phyloP scores from a whole-genome alignment of 1,284 basidiomycete genomes.

The Leccinum fallax region DNA sequence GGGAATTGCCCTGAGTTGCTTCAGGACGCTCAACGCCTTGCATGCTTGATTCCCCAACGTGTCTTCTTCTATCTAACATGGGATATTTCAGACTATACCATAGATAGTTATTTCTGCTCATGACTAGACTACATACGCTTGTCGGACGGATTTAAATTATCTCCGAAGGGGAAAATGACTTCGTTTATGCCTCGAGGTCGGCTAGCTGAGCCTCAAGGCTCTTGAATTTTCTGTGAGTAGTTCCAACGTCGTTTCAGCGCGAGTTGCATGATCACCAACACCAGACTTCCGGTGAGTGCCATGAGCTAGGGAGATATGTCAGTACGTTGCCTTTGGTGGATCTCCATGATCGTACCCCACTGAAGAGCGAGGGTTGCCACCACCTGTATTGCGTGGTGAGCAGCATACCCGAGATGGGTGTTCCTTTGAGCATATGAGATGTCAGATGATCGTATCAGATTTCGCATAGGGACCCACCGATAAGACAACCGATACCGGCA shows the following conservation, averaged over 20 bases:
- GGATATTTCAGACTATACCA: neutral
- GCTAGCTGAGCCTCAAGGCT: neutral
- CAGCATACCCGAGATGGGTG: slow-evolving; percentile 30
- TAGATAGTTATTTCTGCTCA: neutral
- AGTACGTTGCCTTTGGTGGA: neutral
- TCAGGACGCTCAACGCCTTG: slow-evolving; percentile 56
- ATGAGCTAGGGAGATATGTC: slow-evolving; percentile 18
- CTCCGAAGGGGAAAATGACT: neutral
- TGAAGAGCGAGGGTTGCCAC: slow-evolving; percentile 31
- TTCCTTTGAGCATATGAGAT: slow-evolving; percentile 17
- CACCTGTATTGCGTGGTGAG: slow-evolving; percentile 31
- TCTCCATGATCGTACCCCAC: slow-evolving; percentile 22
- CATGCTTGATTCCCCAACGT: slow-evolving; percentile 18
- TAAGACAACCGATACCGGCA: slow-evolving; percentile 16
- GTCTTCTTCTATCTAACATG: neutral
- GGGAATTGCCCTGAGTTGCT: slow-evolving; percentile 55
- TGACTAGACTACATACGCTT: neutral
- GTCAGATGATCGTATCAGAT: neutral
- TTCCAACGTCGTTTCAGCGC: slow-evolving; percentile 8
- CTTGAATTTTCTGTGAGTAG: neutral
- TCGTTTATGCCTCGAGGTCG: neutral
- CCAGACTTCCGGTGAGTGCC: slow-evolving; percentile 11
- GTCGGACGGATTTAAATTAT: neutral
- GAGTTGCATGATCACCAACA: slow-evolving; percentile 22
- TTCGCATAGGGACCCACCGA: slow-evolving; percentile 11